Evolutionary conservation across 805 yeast genomes (phyloP), one percentile per base, ranked within the genome.

Genomic region (Yamadazyma ubonensis): DNA sequence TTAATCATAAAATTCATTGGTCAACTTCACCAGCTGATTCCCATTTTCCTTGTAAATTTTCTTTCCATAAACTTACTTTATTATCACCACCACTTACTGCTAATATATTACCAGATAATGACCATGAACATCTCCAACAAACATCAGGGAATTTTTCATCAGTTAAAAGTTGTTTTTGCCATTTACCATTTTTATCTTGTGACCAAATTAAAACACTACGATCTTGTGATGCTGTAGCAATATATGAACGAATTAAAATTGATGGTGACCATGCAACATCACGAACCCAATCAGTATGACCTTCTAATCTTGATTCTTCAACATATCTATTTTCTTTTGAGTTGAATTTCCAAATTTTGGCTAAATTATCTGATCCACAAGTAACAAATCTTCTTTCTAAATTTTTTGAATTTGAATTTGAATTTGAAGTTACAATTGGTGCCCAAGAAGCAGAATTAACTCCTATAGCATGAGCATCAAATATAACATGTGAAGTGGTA

Each of bases 211-310:
- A 72, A 37, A 95, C 97, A 0, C 95, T 85, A 61, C 87, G 83
- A 64, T 93, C 99, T 67, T 93, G 98, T 16, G 98, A 90, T 7
- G 96, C 97, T 26, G 96, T 81, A 10, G 98, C 99, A 53, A 93
- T 85, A 61, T 89, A 91, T 10, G 95, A 81, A 52, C 86, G 83
- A 33, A 87, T 76, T 46, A 93, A 75, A 34, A 87, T 80, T 2
- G 96, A 81, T 34, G 98, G 96, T 15, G 96, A 88, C 99, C 99
- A 93, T 3, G 95, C 88, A 45, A 91, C 97, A 60, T 93, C 99
- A 64, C 99, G 82, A 23, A 93, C 97, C 99, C 99, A 93, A 63
- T 93, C 99, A 12, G 86, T 73, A 63, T 93, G 99, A 29, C 97
- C 99, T 48, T 81, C 82, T 39, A 93, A 75, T 19, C 79, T 76